A percentile compares a stretch with the other conserved stretches of the same genome.
Evolutionary conservation across 768 basidiomycete species (phyloP).

Genomic region (Sporobolomyces roseus): DNA sequence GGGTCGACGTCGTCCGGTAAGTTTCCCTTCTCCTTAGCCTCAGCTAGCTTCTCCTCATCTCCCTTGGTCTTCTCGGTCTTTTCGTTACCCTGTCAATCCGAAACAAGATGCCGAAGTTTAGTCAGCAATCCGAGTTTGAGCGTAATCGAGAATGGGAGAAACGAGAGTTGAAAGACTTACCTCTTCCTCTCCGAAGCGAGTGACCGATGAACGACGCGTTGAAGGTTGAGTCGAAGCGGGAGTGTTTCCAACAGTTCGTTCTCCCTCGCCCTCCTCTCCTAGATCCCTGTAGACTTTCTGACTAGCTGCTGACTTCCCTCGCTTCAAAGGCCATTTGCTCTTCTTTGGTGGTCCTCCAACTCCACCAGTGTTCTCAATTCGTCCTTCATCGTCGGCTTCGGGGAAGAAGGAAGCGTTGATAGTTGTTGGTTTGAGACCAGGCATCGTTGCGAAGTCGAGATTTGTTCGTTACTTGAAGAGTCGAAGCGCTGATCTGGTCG

Average conservation of each 20-base stretch:
- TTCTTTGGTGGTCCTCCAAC: not conserved
- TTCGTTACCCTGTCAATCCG: conserved; percentile 3
- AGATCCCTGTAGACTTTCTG: conserved; percentile 6
- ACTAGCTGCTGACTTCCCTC: conserved; percentile 5
- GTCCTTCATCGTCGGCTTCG: conserved; percentile 26
- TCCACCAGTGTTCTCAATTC: conserved; percentile 11
- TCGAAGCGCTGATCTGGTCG: too few relatives aligned
- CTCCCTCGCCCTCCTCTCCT: conserved; percentile 8
- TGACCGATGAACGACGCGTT: conserved; percentile 31
- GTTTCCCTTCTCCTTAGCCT: conserved; percentile 5
- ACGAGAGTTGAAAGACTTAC: not conserved
- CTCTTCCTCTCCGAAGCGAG: conserved; percentile 5
- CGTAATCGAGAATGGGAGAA: not conserved
- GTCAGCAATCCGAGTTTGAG: not conserved
- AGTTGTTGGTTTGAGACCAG: conserved; percentile 25
- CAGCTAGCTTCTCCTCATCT: not conserved
- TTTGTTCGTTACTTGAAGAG: too few relatives aligned
- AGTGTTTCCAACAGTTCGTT: not conserved
- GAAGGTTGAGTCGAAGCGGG: conserved; percentile 17
- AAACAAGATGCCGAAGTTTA: not conserved
- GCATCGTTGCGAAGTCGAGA: conserved; percentile 22
- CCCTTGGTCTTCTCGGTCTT: not conserved
- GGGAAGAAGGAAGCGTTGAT: conserved; percentile 35
- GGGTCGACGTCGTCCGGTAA: conserved; percentile 12
- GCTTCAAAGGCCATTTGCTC: not conserved